Evolutionary conservation across 225 moss, liverwort and hornwort genomes (phyloP).

Genomic region (Pseudisothecium myosuroides): DNA sequence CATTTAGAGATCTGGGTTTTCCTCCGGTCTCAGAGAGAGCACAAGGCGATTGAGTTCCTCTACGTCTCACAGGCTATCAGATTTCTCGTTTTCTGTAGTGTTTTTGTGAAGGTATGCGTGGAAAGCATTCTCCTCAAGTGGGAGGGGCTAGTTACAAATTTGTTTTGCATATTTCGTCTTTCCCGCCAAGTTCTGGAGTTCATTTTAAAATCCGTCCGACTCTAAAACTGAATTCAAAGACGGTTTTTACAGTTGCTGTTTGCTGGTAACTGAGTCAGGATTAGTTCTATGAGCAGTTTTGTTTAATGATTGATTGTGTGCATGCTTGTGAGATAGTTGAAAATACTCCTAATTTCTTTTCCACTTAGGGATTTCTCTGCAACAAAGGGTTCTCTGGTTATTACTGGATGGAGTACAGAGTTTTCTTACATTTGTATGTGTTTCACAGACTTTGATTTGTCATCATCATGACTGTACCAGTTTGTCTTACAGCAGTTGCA

Average conservation of each 20-base stretch:
- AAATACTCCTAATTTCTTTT: neutral
- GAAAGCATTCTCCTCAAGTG: neutral
- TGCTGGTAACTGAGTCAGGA: neutral
- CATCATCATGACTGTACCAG: neutral
- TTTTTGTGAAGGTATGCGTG: neutral
- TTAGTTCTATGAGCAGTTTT: neutral
- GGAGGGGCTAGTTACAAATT: neutral
- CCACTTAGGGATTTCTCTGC: neutral
- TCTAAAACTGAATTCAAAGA: neutral
- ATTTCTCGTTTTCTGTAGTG: neutral
- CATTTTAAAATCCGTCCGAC: neutral
- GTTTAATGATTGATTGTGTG: neutral
- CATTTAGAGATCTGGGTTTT: neutral
- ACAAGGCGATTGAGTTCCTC: neutral
- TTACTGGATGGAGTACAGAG: neutral
- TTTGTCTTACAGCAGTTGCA: neutral
- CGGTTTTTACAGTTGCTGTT: neutral
- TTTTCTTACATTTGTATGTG: neutral
- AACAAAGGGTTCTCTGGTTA: neutral
- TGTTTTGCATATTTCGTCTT: neutral
- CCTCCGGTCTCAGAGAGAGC: neutral
- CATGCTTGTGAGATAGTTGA: neutral
- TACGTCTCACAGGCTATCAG: neutral
- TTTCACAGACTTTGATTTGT: neutral
- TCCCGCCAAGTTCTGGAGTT: neutral